phyloP scores from a whole-genome alignment of 805 yeast genomes.

The Lipomyces kockii region DNA sequence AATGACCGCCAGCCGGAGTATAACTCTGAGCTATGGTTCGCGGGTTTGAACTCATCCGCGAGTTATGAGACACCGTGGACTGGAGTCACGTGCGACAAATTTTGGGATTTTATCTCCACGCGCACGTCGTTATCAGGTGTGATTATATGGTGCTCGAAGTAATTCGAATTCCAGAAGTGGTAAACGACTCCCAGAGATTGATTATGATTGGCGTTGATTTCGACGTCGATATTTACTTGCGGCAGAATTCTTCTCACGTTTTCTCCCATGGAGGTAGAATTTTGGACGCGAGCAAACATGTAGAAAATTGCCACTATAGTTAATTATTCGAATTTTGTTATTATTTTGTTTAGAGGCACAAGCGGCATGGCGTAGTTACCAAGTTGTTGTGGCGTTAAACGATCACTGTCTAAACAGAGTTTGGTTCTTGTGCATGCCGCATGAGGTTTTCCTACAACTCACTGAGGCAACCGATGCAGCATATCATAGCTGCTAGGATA shows the following conservation, averaged over 20 bases:
- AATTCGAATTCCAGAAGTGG: constrained; percentile 24
- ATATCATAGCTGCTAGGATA: not conserved
- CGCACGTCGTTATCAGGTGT: constrained; percentile 33
- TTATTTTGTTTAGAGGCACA: not conserved
- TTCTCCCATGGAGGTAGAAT: constrained; percentile 7
- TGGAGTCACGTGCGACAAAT: not conserved
- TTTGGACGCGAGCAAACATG: constrained; percentile 35
- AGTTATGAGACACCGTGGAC: not conserved
- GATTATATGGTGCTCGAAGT: not conserved
- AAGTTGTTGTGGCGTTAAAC: not conserved
- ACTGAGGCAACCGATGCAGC: not conserved
- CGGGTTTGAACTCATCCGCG: not conserved
- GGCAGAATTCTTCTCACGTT: constrained; percentile 28
- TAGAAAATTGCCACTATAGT: not conserved
- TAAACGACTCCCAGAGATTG: constrained; percentile 37
- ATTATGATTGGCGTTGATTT: constrained; percentile 9
- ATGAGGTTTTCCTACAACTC: not conserved
- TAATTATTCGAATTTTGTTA: not conserved
- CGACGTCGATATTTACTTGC: constrained; percentile 16
- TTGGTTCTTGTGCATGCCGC: not conserved
- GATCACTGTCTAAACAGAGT: no score
- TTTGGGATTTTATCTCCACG: constrained; percentile 37
- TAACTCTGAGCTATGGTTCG: not conserved
- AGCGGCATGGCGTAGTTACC: not conserved
- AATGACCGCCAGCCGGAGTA: not conserved